Percentiles rank a stretch among this genome's conserved stretches.
These are phyloP conservation scores for Nakataea oryzae DNA, from an alignment of 2,329 filamentous ascomycete genomes.

Conservation along the genomic window DNA sequence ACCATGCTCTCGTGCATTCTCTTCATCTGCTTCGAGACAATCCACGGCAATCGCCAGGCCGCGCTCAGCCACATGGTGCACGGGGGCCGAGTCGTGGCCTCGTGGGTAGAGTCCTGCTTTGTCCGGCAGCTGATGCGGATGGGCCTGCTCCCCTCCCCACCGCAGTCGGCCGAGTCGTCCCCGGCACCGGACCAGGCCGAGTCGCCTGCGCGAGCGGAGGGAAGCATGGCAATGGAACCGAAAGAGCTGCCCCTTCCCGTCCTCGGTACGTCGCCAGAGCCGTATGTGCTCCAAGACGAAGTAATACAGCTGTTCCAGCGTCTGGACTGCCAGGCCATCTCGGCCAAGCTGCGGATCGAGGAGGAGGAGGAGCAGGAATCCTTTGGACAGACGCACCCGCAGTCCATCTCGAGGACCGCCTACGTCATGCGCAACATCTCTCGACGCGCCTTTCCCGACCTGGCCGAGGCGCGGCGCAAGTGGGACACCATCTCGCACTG, in stretches of 20 bases:
- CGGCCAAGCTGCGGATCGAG: neutral
- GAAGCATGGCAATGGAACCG: neutral
- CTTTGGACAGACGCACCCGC: neutral
- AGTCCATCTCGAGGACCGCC: slow-evolving; percentile 9
- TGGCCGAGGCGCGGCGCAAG: slow-evolving; percentile 17
- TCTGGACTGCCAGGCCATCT: slow-evolving; percentile 15
- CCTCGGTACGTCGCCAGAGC: slow-evolving; percentile 7
- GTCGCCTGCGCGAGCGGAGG: too few species aligned
- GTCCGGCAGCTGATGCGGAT: neutral
- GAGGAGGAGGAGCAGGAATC: neutral
- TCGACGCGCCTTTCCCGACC: slow-evolving; percentile 8
- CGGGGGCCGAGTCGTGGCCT: slow-evolving; percentile 24
- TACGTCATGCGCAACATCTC: neutral
- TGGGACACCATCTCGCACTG: slow-evolving; percentile 18
- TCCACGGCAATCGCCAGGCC: slow-evolving; percentile 23
- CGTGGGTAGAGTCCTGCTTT: slow-evolving; percentile 14
- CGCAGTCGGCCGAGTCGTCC: neutral
- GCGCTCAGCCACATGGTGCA: slow-evolving; percentile 24
- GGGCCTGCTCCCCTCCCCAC: neutral
- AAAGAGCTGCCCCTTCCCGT: neutral
- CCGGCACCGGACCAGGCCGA: neutral
- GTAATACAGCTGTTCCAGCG: slow-evolving; percentile 18
- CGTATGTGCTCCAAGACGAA: slow-evolving; percentile 15
- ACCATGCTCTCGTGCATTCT: slow-evolving; percentile 24
- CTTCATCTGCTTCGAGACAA: slow-evolving; percentile 24